phyloP scores from a whole-genome alignment of 495 filamentous ascomycete genomes.

The Xylaria grammica region DNA sequence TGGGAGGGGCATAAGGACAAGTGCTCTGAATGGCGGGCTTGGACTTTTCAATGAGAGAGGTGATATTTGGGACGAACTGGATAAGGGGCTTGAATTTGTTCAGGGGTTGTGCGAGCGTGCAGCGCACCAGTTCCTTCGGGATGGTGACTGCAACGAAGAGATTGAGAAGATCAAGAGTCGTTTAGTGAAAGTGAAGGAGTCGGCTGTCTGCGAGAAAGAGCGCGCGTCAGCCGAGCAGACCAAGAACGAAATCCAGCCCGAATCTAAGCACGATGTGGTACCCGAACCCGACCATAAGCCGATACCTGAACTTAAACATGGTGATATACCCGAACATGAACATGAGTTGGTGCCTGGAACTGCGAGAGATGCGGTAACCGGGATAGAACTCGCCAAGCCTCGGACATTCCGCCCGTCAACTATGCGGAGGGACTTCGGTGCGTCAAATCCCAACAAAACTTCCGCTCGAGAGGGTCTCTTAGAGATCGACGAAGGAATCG shows the following conservation, averaged over 20 bases:
- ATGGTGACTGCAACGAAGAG: conserved; percentile 79
- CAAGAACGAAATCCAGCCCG: conserved; percentile 34
- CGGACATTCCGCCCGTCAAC: conserved; percentile 40
- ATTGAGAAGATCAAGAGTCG: conserved; percentile 68
- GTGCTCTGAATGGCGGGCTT: conserved; percentile 30
- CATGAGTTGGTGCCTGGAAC: not conserved
- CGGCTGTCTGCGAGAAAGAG: conserved; percentile 63
- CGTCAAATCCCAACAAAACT: conserved; percentile 34
- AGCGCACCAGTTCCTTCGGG: conserved; percentile 84
- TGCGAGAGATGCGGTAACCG: conserved; percentile 1
- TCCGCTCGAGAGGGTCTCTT: conserved; percentile 28
- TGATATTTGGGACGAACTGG: conserved; percentile 73
- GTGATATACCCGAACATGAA: not conserved
- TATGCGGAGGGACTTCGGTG: conserved; percentile 36
- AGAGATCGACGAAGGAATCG: conserved; percentile 46
- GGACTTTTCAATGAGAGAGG: conserved; percentile 38
- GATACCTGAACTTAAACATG: not conserved
- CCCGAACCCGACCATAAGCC: not conserved
- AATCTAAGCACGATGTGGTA: conserved; percentile 6
- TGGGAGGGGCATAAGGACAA: conserved; percentile 27
- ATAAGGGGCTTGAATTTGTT: conserved; percentile 76
- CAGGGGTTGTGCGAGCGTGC: conserved; percentile 82
- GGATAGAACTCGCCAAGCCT: conserved; percentile 30
- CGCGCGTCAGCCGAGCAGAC: conserved; percentile 45
- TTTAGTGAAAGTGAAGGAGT: conserved; percentile 62